Evolutionary conservation across 2,329 filamentous ascomycete species (phyloP).

Genomic region (Paraphoma sp.): DNA sequence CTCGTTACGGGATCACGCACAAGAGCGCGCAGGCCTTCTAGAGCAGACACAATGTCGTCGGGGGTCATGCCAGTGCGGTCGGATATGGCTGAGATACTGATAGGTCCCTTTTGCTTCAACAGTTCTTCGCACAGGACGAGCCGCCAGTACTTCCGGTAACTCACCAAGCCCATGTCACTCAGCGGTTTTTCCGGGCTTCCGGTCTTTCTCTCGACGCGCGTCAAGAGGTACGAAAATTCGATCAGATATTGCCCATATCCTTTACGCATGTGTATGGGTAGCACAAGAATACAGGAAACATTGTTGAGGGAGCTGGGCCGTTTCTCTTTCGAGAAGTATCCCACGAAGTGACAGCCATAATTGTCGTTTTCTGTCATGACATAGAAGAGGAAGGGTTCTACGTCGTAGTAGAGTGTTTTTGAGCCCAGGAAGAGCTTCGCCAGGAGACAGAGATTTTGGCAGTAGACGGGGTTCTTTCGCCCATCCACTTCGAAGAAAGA

Average conservation of each 20-base stretch:
- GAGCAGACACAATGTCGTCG: conserved; percentile 92
- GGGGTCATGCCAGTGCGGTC: conserved; percentile 93
- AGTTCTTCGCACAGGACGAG: conserved; percentile 86
- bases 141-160: conserved; percentile 97
- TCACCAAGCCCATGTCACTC: conserved; percentile 97
- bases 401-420: conserved; percentile 97
- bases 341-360: conserved; percentile 92
- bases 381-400: conserved; percentile 96
- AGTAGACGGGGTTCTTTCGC: conserved; percentile 97
- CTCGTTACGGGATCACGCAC: conserved; percentile 89
- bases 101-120: conserved; percentile 64
- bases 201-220: conserved; percentile 89
- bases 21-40: conserved; percentile 88
- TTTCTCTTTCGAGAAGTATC: conserved; percentile 99
- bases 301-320: conserved; percentile 94
- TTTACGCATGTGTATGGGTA: conserved; percentile 96
- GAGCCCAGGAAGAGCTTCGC: conserved; percentile 98
- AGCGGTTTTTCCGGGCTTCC: conserved; percentile 97
- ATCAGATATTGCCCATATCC: conserved; percentile 97
- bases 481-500: conserved; percentile 98
- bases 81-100: conserved; percentile 72
- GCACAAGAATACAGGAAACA: conserved; percentile 93
- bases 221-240: conserved; percentile 97
- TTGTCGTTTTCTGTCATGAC: conserved; percentile 95
- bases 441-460: conserved; percentile 93